phyloP scores from a whole-genome alignment of 768 basidiomycete species.

The Lanmaoa rubissima region DNA sequence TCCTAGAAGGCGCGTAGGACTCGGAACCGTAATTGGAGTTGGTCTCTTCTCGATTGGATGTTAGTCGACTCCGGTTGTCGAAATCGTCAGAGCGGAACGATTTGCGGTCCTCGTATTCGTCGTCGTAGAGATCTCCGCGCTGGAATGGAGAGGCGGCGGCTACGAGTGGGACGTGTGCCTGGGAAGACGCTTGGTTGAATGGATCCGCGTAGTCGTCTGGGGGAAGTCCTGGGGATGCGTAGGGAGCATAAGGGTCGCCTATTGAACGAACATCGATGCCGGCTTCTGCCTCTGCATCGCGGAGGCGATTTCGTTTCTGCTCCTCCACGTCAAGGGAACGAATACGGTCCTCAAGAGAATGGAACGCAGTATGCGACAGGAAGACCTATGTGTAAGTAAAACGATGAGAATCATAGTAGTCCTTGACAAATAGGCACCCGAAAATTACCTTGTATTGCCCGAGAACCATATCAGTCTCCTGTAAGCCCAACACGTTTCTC shows the following conservation, averaged over 20 bases:
- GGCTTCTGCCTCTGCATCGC: slow-evolving; percentile 72
- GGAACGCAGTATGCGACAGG: slow-evolving; percentile 83
- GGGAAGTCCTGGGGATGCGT: slow-evolving; percentile 48
- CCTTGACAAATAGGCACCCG: not conserved
- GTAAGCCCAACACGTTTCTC: slow-evolving; percentile 51
- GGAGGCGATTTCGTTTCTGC: slow-evolving; percentile 73
- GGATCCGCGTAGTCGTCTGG: slow-evolving; percentile 51
- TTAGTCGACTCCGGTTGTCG: slow-evolving; percentile 75
- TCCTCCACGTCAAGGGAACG: slow-evolving; percentile 84
- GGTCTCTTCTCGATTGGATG: slow-evolving; percentile 74
- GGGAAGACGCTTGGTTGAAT: slow-evolving; percentile 52
- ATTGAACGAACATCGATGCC: slow-evolving; percentile 57
- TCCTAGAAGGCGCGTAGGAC: slow-evolving; percentile 89
- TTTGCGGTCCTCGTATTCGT: slow-evolving; percentile 74
- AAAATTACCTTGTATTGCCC: slow-evolving; percentile 77
- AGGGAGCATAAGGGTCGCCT: slow-evolving; percentile 77
- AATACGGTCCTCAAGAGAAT: slow-evolving; percentile 82
- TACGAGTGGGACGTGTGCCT: slow-evolving; percentile 80
- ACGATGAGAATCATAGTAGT: slow-evolving; percentile 2
- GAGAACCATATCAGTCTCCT: slow-evolving; percentile 72
- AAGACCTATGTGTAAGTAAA: slow-evolving; percentile 61
- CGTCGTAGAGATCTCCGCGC: slow-evolving; percentile 71
- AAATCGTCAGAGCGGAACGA: slow-evolving; percentile 75
- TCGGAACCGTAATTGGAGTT: slow-evolving; percentile 86
- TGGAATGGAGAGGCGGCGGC: slow-evolving; percentile 80